Base-by-base conservation (phyloP, 1,139 yeast species). In the Kodamaea suecica region DNA sequence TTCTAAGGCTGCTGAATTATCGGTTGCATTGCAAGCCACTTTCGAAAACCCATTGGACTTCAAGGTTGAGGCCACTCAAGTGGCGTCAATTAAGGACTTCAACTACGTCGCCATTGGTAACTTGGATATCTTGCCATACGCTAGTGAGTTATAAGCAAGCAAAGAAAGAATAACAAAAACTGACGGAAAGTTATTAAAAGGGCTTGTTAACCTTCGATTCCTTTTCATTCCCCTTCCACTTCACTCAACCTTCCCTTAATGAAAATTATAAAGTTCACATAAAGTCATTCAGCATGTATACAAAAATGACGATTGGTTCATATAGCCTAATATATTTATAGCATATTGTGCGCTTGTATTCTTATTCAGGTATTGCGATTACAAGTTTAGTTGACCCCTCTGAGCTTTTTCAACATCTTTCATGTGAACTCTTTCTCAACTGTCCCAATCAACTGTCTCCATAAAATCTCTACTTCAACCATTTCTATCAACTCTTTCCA, bases 21-120 rank as follows among this genome's bases (percentile, higher is more conserved):
- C 68, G 30, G 54, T 59, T 41, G 75, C 73, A 35, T 66, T 70
- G 52, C 73, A 69, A 56, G 54, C 66, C 33, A 73, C 81, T 43
- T 68, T 73, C 42, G 74, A 76, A 47, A 36, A 53, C 50, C 66
- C 67, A 48, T 72, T 51, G 36, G 61, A 68, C 45, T 69, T 80
- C 53, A 68, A 75, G 59, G 56, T 58, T 27, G 55, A 60, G 30
- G 51, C 57, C 38, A 21, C 32, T 19, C 17, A 33, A 10, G 37
- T 31, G 23, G 68, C 74, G 53, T 72, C 80, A 52, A 58, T 80
- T 49, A 76, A 76, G 47, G 79, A 79, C 53, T 80, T 82, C 70
- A 88, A 84, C 70, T 83, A 84, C 57, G 95, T 84, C 48, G 96
- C 94, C 47, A 82, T 87, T 48, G 99, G 99, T 68, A 83, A 88